These are phyloP conservation scores for Xylaria arbuscula DNA, from an alignment of 2,329 filamentous ascomycete species.

Conservation along the genomic window DNA sequence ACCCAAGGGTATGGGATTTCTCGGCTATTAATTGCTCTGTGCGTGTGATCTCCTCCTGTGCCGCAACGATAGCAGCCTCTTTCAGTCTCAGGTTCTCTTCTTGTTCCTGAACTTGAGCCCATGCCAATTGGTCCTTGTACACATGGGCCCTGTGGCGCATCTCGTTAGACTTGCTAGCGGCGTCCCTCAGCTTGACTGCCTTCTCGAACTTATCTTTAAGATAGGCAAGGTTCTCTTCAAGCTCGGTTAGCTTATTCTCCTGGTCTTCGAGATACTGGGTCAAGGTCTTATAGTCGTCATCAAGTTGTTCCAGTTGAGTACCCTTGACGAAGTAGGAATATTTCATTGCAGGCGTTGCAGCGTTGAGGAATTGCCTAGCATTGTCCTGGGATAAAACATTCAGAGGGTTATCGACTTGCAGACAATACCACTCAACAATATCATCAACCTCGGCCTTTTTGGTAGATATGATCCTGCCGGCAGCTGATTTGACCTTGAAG, in stretches of 20 bases:
- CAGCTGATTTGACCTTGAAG: conserved; percentile 85
- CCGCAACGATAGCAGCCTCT: conserved; percentile 44
- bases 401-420: conserved; percentile 97
- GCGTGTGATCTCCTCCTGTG: conserved; percentile 53
- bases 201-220: conserved; percentile 69
- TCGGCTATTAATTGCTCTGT: conserved; percentile 52
- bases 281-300: conserved; percentile 89
- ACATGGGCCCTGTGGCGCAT: conserved; percentile 71
- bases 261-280: conserved; percentile 81
- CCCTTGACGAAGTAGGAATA: conserved; percentile 97
- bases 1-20: conserved; percentile 62
- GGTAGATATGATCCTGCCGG: conserved; percentile 77
- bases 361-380: conserved; percentile 90
- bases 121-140: conserved; percentile 77
- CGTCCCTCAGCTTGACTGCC: conserved; percentile 72
- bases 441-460: conserved; percentile 91
- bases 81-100: conserved; percentile 65
- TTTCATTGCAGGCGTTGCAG: conserved; percentile 83
- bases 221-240: conserved; percentile 70
- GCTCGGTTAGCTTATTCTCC: conserved; percentile 69
- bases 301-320: conserved; percentile 90
- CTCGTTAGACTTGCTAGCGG: conserved; percentile 73
- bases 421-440: conserved; percentile 89
- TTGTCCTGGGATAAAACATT: conserved; percentile 96
- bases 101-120: conserved; percentile 84